Percentiles rank a stretch among this genome's conserved stretches.
Conservation (phyloP, 208 protist species). For the Trypanosoma scelopori region DNA sequence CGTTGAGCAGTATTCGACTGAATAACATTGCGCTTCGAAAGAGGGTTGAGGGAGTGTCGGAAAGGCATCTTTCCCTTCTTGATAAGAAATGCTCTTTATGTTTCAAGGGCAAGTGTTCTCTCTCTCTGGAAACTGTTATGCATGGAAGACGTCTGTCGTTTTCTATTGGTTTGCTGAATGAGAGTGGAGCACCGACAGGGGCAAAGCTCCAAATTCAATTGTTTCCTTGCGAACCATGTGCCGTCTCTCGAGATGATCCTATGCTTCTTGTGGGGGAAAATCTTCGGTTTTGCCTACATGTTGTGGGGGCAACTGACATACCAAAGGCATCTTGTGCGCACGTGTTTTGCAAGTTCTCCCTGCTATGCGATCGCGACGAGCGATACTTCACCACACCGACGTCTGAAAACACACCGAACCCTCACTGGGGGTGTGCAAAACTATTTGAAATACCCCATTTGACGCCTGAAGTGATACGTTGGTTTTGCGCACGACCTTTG, state of each 20-base stretch:
- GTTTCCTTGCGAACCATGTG: conserved; percentile 38
- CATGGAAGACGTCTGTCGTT: conserved; percentile 40
- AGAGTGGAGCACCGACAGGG: conserved; percentile 41
- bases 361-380: conserved; percentile 56
- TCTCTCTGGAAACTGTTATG: conserved; percentile 56
- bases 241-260: conserved; percentile 22
- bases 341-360: conserved; percentile 61
- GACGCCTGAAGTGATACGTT: conserved; percentile 44
- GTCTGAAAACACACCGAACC: conserved; percentile 37
- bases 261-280: conserved; percentile 41
- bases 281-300: conserved; percentile 61
- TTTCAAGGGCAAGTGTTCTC: conserved; percentile 61
- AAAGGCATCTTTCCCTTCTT: conserved; percentile 34
- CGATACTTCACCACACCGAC: conserved; percentile 63
- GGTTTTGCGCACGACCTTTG: conserved; percentile 45
- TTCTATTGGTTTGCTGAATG: conserved; percentile 37
- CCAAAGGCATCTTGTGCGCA: conserved; percentile 40
- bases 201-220: conserved; percentile 57
- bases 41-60: conserved; percentile 49
- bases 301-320: conserved; percentile 63
- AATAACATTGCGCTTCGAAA: conserved; percentile 61
- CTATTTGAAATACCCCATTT: conserved; percentile 65
- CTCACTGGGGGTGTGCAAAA: conserved; percentile 59
- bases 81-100: conserved; percentile 59
- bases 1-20: conserved; percentile 42